Conservation (phyloP, 2,329 filamentous ascomycete species). For the Fusarium sp. region DNA sequence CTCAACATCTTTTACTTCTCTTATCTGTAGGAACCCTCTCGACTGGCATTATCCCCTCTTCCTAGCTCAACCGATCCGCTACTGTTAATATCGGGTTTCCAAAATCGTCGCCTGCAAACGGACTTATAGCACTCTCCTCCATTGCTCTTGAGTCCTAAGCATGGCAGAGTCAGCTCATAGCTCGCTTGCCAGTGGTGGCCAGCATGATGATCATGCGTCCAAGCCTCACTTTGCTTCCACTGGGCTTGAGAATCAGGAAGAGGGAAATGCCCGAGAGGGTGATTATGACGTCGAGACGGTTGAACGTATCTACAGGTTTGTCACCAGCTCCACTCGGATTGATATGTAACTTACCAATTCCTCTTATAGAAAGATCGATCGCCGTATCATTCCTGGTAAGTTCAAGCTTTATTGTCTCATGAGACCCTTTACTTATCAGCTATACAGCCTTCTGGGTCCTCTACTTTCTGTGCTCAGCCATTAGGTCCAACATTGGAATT, state of each 20-base stretch:
- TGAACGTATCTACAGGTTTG: conserved; percentile 64
- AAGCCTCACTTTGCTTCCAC: conserved; percentile 41
- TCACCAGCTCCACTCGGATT: background rate
- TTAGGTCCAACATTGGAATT: conserved; percentile 90
- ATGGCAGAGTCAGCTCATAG: conserved; percentile 58
- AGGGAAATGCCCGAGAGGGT: conserved; percentile 51
- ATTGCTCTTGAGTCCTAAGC: conserved; percentile 64
- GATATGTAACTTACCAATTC: conserved; percentile 7
- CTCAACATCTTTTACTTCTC: conserved; percentile 20
- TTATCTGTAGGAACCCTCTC: conserved; percentile 34
- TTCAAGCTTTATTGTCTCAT: background rate
- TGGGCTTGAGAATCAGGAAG: conserved; percentile 49
- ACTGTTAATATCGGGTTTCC: background rate
- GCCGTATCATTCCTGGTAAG: conserved; percentile 70
- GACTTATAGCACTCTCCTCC: conserved; percentile 65
- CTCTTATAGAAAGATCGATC: conserved; percentile 63
- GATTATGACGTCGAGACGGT: conserved; percentile 66
- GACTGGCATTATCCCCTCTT: conserved; percentile 42
- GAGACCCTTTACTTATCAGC: conserved; percentile 9
- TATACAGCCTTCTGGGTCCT: conserved; percentile 85
- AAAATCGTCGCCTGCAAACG: conserved; percentile 28
- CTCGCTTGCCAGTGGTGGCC: conserved; percentile 53
- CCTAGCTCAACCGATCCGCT: conserved; percentile 16
- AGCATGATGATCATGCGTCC: conserved; percentile 43
- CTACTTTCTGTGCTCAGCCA: conserved; percentile 93